phyloP scores from a whole-genome alignment of 2,329 filamentous ascomycete genomes.

The Fusarium penzigii region DNA sequence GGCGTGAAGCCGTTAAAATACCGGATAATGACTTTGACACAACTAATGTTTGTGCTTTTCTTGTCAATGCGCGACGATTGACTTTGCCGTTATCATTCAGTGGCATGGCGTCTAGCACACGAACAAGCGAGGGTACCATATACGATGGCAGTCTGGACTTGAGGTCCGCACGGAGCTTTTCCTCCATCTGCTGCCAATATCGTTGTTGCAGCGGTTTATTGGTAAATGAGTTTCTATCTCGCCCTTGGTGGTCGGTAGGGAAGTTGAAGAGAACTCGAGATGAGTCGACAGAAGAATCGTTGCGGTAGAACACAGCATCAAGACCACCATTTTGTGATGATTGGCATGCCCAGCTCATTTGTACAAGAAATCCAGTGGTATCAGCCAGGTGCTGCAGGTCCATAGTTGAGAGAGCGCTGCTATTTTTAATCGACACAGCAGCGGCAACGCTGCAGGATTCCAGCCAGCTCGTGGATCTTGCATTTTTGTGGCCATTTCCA shows the following conservation, averaged over 20 bases:
- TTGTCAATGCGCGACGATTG: neutral
- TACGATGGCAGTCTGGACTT: neutral
- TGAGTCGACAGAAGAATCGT: constrained; percentile 20
- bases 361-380: constrained; percentile 46
- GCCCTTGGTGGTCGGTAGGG: constrained; percentile 15
- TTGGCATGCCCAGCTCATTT: constrained; percentile 46
- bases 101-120: neutral
- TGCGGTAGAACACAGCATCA: constrained; percentile 36
- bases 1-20: no score
- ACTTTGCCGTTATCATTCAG: constrained; percentile 2
- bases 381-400: constrained; percentile 26
- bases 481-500: neutral
- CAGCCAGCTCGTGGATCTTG: constrained; percentile 12
- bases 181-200: no score
- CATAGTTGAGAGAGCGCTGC: constrained; percentile 8
- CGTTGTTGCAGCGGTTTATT: no score
- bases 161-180: no score
- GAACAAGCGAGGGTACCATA: constrained; percentile 1
- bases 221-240: neutral
- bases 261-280: constrained; percentile 22
- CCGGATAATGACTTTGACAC: no score
- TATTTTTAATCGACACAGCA: neutral
- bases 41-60: no score
- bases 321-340: constrained; percentile 24
- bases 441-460: neutral